Conservation (phyloP, 768 basidiomycete genomes). For the Pleurotus tuber-regium region DNA sequence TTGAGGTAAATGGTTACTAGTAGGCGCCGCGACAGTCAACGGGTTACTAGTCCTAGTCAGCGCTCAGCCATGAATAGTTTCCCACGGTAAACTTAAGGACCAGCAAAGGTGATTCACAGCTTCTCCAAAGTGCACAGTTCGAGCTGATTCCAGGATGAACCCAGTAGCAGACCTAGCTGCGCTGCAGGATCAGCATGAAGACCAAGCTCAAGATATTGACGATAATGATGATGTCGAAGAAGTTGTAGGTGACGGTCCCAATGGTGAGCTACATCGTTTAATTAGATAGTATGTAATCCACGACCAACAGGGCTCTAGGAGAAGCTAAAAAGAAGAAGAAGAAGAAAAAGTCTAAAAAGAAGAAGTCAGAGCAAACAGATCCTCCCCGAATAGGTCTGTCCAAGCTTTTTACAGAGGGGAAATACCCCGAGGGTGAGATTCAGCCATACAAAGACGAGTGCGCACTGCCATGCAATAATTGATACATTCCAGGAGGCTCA, state of each 20-base stretch:
- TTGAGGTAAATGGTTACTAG: too few relatives aligned
- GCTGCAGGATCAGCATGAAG: background rate
- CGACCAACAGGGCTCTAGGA: slow-evolving; percentile 25
- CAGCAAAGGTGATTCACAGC: too few relatives aligned
- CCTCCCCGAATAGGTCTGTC: slow-evolving; percentile 88
- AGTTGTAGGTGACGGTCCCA: slow-evolving; percentile 13
- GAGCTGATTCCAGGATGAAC: too few relatives aligned
- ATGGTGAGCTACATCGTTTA: slow-evolving; percentile 4
- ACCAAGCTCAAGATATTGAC: slow-evolving; percentile 10
- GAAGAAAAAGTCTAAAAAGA: slow-evolving; percentile 91
- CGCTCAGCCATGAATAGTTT: too few relatives aligned
- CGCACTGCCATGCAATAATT: slow-evolving; percentile 28
- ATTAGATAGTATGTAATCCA: background rate
- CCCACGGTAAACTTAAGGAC: too few relatives aligned
- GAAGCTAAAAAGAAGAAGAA: slow-evolving; percentile 86
- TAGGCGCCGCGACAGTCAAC: too few relatives aligned
- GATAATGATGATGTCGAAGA: slow-evolving; percentile 16
- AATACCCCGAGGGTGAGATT: slow-evolving; percentile 89
- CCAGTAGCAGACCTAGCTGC: slow-evolving; percentile 11
- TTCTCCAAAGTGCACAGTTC: too few relatives aligned
- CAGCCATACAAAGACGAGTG: slow-evolving; percentile 92
- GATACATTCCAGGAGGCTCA: slow-evolving; percentile 4
- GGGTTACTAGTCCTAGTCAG: too few relatives aligned
- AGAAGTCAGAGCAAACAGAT: slow-evolving; percentile 79
- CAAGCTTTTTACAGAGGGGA: slow-evolving; percentile 83